Evolutionary conservation across 2,329 filamentous ascomycete species (phyloP), one percentile per base, ranked within the genome.

Genomic region (Onygenales sp.): DNA sequence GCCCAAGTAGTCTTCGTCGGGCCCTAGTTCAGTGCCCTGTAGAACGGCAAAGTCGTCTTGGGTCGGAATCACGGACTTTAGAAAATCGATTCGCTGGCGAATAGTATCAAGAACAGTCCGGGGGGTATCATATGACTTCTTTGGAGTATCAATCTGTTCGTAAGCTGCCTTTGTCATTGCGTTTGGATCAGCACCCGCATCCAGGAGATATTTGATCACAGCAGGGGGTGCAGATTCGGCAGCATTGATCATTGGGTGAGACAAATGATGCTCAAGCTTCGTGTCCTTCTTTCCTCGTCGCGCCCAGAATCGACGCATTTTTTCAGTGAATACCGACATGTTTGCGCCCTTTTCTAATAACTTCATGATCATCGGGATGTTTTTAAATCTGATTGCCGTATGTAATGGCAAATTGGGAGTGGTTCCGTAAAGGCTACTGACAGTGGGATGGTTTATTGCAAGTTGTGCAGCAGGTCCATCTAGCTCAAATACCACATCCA

Each of bases 161-260:
- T 71, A 66, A 2, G 69, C 69, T 2, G 57, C 37, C 6, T 62
- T 64, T 0, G 79, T 78, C 40, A 88, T 60, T 0, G 76, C 75
- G 57, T 87, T 87, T 0, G 82, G 76, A 66, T 91, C 79, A 3
- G 79, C 85, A 1, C 86, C 87, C 13, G 72, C 72, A 13, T 79
- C 70, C 1, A 94, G 64, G 2, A 94, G 74, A 42, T 78, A 70
- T 3, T 81, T 61, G 1, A 80, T 81, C 5, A 83, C 63, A 0
- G 74, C 69, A n/a, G 70, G 67, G 61, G 83, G 54, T 60, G 80
- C 77, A 6, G 66, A 62, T 70, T 76, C 11, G 3, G 78, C 67
- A 2, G 88, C 87, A 3, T 76, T 54, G 8, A 89, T 73, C 11
- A 93, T 70, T 0, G 88, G 87, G 61, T 92, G 87, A 52, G 80